These are phyloP conservation scores for Euphorbia celastroides DNA, from an alignment of 441 rosid species.

Conservation along the genomic window DNA sequence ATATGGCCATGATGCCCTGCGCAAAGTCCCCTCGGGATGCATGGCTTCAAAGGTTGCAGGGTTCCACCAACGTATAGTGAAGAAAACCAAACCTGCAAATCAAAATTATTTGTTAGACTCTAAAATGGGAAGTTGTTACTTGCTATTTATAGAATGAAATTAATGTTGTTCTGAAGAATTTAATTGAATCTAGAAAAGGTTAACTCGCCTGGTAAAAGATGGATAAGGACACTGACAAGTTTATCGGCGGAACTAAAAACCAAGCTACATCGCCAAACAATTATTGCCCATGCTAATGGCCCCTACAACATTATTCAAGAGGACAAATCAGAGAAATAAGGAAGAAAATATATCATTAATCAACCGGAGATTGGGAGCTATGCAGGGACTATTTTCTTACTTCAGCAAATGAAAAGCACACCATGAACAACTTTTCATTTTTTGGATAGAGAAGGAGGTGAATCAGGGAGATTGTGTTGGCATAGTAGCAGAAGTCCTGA, in stretches of 20 bases:
- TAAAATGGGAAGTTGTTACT: background rate
- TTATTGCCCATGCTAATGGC: conserved; percentile 94
- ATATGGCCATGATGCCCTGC: conserved; percentile 79
- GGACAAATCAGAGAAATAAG: conserved; percentile 8
- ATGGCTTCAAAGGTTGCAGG: conserved; percentile 84
- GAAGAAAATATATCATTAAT: conserved; percentile 9
- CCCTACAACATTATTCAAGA: conserved; percentile 47
- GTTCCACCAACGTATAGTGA: conserved; percentile 98
- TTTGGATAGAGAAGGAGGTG: conserved; percentile 75
- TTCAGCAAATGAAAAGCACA: conserved; percentile 97
- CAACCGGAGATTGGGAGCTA: conserved; percentile 1
- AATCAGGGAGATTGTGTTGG: conserved; percentile 89
- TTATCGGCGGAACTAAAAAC: conserved; percentile 92
- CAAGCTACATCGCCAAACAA: conserved; percentile 97
- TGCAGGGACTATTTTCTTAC: conserved; percentile 33
- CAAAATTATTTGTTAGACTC: conserved; percentile 20
- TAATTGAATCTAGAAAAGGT: background rate
- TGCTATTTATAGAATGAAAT: conserved; percentile 1
- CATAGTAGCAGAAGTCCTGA: conserved; percentile 97
- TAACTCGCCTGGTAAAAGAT: conserved; percentile 87
- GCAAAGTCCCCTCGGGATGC: conserved; percentile 73
- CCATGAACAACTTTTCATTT: conserved; percentile 90
- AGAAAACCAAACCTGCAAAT: conserved; percentile 73
- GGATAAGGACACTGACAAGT: conserved; percentile 91
- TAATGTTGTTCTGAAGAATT: background rate